phyloP scores from a whole-genome alignment of 140 eudicot species.

The Cichorium intybus region DNA sequence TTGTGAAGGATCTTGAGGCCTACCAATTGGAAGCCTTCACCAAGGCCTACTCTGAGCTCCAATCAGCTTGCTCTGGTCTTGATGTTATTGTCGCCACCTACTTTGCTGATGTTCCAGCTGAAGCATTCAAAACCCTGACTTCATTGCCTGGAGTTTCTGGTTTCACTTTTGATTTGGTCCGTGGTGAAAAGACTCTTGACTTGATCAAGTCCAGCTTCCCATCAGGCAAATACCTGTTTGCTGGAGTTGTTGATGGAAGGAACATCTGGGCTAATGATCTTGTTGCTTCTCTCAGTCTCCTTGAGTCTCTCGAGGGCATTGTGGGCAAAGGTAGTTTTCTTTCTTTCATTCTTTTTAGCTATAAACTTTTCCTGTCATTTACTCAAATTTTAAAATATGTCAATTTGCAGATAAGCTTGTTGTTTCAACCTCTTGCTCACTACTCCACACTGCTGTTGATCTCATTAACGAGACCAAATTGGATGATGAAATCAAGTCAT shows the following conservation, averaged over 20 bases:
- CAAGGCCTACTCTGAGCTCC: slow-evolving; percentile 54
- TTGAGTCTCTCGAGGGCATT: slow-evolving; percentile 54
- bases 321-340: slow-evolving; percentile 67
- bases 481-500: slow-evolving; percentile 72
- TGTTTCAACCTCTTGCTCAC: slow-evolving; percentile 83
- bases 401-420: slow-evolving; percentile 64
- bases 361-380: neutral
- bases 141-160: slow-evolving; percentile 62
- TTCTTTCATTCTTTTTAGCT: neutral
- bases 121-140: slow-evolving; percentile 58
- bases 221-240: slow-evolving; percentile 66
- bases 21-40: slow-evolving; percentile 69
- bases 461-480: slow-evolving; percentile 71
- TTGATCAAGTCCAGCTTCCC: slow-evolving; percentile 67
- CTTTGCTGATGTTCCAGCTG: slow-evolving; percentile 74
- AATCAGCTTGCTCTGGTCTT: slow-evolving; percentile 60
- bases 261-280: slow-evolving; percentile 94
- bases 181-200: slow-evolving; percentile 66
- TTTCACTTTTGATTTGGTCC: slow-evolving; percentile 56
- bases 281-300: slow-evolving; percentile 46
- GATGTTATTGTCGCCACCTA: slow-evolving; percentile 73
- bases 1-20: slow-evolving; percentile 74
- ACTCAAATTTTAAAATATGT: neutral
- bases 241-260: slow-evolving; percentile 91
- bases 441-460: slow-evolving; percentile 91